A percentile compares a stretch with the other conserved stretches of the same genome.
phyloP scores from a whole-genome alignment of 306 rosid species.

The Notholithocarpus densiflorus region DNA sequence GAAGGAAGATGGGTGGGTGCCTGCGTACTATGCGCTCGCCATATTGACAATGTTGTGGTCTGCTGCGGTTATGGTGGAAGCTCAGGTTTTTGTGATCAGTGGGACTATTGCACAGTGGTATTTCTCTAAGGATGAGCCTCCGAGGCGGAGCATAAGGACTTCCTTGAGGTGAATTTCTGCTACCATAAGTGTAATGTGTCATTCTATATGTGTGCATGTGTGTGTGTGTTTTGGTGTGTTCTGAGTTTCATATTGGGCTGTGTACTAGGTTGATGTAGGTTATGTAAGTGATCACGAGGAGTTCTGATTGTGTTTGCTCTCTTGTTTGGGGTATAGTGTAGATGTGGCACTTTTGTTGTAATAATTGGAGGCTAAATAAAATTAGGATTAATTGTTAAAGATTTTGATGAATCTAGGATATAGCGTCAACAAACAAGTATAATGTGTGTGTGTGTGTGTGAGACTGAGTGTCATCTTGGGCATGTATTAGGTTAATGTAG shows the following conservation, averaged over 20 bases:
- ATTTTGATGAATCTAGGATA: background rate
- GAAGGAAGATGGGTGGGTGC: slow-evolving; percentile 90
- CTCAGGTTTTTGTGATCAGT: slow-evolving; percentile 83
- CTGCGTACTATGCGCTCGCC: slow-evolving; percentile 81
- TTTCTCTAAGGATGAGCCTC: slow-evolving; percentile 53
- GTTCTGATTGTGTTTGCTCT: too few species aligned
- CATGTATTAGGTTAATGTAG: too few species aligned
- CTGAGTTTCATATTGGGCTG: too few species aligned
- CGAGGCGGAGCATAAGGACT: slow-evolving; percentile 53
- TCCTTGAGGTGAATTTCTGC: slow-evolving; percentile 62
- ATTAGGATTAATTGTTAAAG: too few species aligned
- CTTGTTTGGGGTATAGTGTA: background rate
- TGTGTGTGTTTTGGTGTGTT: background rate
- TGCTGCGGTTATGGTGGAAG: slow-evolving; percentile 63
- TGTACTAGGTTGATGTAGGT: too few species aligned
- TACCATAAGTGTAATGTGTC: background rate
- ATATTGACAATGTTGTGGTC: slow-evolving; percentile 93
- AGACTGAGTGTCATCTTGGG: too few species aligned
- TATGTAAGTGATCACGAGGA: too few species aligned
- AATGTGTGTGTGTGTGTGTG: too few species aligned
- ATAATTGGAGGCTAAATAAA: too few species aligned
- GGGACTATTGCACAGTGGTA: slow-evolving; percentile 92
- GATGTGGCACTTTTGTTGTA: too few species aligned
- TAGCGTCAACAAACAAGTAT: too few species aligned
- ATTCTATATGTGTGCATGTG: background rate